phyloP scores from a whole-genome alignment of 371 early-diverging fungal genomes.

The Sporodiniella umbellata region DNA sequence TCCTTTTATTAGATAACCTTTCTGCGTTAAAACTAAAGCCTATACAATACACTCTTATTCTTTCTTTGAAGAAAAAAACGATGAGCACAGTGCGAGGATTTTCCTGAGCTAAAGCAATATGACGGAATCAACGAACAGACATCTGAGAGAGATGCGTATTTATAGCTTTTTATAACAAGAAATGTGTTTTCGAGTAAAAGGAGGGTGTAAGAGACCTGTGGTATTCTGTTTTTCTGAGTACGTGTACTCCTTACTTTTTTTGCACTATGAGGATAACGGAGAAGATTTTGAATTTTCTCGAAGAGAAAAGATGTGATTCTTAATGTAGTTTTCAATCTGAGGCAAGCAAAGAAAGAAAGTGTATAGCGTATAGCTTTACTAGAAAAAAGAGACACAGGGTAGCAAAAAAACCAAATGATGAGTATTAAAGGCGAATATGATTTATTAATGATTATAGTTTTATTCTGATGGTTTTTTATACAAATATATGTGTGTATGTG shows the following conservation, averaged over 20 bases:
- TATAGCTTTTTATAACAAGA: background rate
- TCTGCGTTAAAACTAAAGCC: too few species aligned
- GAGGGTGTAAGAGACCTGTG: background rate
- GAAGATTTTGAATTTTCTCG: background rate
- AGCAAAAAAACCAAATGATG: background rate
- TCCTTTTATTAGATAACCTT: too few species aligned
- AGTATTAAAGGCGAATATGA: background rate
- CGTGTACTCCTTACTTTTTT: background rate
- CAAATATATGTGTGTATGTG: background rate
- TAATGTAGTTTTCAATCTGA: constrained; percentile 1
- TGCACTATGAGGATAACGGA: background rate
- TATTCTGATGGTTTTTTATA: background rate
- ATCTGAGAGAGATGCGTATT: background rate
- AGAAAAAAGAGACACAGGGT: background rate
- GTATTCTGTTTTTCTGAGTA: background rate
- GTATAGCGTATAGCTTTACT: background rate
- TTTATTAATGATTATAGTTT: background rate
- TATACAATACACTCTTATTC: too few species aligned
- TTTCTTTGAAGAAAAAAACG: too few species aligned
- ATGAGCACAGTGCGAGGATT: too few species aligned
- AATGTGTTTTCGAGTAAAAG: background rate
- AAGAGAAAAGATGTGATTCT: background rate
- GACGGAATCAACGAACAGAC: background rate
- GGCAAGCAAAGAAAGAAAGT: background rate
- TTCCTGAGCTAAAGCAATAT: background rate